Conservation (phyloP, 495 filamentous ascomycete species). For the Aspergillus diversus region DNA sequence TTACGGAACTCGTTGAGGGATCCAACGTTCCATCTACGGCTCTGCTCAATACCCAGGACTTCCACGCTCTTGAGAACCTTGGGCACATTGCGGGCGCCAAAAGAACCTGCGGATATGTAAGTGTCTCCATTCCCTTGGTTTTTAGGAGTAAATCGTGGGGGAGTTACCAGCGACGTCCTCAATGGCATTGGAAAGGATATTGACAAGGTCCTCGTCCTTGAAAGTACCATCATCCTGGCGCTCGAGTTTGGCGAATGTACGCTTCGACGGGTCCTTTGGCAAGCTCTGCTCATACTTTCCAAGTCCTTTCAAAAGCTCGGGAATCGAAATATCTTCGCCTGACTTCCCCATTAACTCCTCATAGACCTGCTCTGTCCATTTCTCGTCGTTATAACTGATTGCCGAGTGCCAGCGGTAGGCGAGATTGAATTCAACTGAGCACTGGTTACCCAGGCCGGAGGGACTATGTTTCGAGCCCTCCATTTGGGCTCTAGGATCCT, state of each 20-base stretch:
- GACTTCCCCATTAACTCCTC: constrained; percentile 58
- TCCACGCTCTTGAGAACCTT: constrained; percentile 60
- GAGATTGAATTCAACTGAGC: constrained; percentile 67
- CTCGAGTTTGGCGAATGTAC: constrained; percentile 61
- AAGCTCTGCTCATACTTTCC: constrained; percentile 54
- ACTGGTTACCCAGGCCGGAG: constrained; percentile 70
- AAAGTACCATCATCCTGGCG: constrained; percentile 60
- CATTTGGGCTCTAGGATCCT: constrained; percentile 51
- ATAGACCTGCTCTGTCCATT: constrained; percentile 66
- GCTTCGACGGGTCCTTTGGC: constrained; percentile 54
- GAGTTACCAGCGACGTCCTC: constrained; percentile 61
- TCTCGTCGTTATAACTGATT: constrained; percentile 63
- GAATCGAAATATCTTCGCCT: constrained; percentile 53
- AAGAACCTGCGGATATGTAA: constrained; percentile 40
- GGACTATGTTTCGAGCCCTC: constrained; percentile 59
- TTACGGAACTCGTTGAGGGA: constrained; percentile 67
- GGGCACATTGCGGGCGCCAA: constrained; percentile 63
- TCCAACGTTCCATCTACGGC: constrained; percentile 61
- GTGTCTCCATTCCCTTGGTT: background rate
- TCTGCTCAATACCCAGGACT: constrained; percentile 64
- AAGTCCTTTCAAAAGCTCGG: constrained; percentile 57
- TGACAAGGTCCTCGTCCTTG: constrained; percentile 64
- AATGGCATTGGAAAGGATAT: constrained; percentile 60
- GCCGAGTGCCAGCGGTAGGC: constrained; percentile 75
- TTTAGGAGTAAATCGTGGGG: background rate